Evolutionary conservation across 2,329 filamentous ascomycete species (phyloP), one percentile per base, ranked within the genome.

Genomic region (Penicillium sp.): DNA sequence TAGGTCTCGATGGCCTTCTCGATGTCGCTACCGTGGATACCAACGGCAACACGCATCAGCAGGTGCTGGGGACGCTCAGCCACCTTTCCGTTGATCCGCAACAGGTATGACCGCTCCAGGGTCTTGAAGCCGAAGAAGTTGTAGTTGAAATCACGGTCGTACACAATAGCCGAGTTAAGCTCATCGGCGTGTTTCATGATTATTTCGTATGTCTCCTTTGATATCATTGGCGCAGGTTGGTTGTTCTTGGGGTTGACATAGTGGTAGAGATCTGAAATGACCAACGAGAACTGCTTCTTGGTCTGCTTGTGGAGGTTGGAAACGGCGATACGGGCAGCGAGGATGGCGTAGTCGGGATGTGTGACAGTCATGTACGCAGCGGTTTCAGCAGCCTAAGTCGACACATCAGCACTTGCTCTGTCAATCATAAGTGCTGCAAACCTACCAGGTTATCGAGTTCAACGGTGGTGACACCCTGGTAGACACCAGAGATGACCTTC

Each of bases 81-180:
- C 67, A 97, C 88, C 75, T 96, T 95, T 69, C 89, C 90, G 63
- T 96, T 81, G 59, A 97, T 86, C 68, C 94, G 90, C 60, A 98
- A 83, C 45, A 98, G 84, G 67, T 98, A 98, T 66, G 93, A 98
- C 53, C 93, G 85, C 78, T 98, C 93, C 33, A 98, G 78, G 7
- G 93, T 98, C 82, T 98, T 98, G 83, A 98, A 98, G 57, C 93
- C 93, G 66, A 98, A 98, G 77, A 95, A 98, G 77, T 98, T 93
- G 78, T 98, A 98, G 80, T 97, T 96, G 81, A 98, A 98, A 70
- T 98, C 93, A 61, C 93, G 87, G 75, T 98, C 93, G 65, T 97
- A 98, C 64, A 98, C 91, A 69, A 98, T 97, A 64, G 93, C 91
- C 38, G 91, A 97, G 78, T 98, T 95, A 51, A 98, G 81, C 74